Conservation (phyloP, 2,329 filamentous ascomycete genomes). For the Clonostachys chloroleuca region DNA sequence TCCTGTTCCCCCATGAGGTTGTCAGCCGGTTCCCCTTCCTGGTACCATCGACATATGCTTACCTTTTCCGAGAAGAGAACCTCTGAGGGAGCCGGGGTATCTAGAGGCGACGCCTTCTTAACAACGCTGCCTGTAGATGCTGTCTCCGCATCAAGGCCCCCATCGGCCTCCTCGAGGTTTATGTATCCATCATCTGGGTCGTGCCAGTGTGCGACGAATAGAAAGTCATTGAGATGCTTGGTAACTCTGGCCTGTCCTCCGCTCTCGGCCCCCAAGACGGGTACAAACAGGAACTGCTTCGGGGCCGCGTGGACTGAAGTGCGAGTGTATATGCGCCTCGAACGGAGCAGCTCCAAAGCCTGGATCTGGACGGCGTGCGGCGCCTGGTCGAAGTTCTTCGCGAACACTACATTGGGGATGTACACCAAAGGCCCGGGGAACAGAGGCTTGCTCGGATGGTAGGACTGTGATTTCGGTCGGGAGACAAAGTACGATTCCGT, state of each 20-base stretch:
- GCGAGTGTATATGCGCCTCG: slow-evolving; percentile 71
- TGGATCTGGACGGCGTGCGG: slow-evolving; percentile 80
- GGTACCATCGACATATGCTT: slow-evolving; percentile 8
- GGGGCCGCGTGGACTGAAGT: slow-evolving; percentile 71
- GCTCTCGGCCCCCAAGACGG: slow-evolving; percentile 52
- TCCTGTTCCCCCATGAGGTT: slow-evolving; percentile 27
- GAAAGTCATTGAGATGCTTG: slow-evolving; percentile 69
- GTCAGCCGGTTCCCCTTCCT: background rate
- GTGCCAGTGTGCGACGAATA: slow-evolving; percentile 87
- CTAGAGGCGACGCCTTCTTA: slow-evolving; percentile 20
- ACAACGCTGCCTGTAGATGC: slow-evolving; percentile 41
- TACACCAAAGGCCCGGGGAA: slow-evolving; percentile 18
- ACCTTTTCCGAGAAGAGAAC: slow-evolving; percentile 38
- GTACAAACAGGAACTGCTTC: slow-evolving; percentile 74
- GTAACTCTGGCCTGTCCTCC: slow-evolving; percentile 45
- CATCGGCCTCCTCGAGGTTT: slow-evolving; percentile 55
- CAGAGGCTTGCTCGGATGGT: no score
- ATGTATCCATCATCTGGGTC: slow-evolving; percentile 66
- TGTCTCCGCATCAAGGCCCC: slow-evolving; percentile 13
- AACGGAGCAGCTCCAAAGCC: slow-evolving; percentile 71
- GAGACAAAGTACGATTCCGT: slow-evolving; percentile 22
- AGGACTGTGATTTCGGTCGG: slow-evolving; percentile 11
- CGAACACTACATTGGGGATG: slow-evolving; percentile 80
- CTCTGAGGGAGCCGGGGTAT: slow-evolving; percentile 8
- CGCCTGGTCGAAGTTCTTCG: slow-evolving; percentile 72